Conservation (phyloP, 129 eudicot species). For the Kitagawia praeruptora region DNA sequence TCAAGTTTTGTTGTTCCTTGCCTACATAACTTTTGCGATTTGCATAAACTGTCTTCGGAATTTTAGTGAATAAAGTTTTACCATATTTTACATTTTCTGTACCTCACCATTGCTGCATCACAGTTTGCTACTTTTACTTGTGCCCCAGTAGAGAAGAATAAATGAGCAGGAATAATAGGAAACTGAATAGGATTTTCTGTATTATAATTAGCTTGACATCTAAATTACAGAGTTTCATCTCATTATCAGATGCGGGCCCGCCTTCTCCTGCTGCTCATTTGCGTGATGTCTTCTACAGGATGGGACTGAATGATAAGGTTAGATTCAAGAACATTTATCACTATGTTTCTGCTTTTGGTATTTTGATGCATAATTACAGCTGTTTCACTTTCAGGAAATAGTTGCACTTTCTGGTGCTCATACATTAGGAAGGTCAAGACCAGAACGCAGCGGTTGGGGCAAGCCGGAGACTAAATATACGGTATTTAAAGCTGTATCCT, state of each 20-base stretch:
- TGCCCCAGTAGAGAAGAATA: not conserved
- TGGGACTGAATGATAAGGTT: slow-evolving; percentile 96
- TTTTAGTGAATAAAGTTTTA: not conserved
- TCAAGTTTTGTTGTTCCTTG: no score
- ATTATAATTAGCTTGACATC: not conserved
- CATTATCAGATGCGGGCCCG: slow-evolving; percentile 85
- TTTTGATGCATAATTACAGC: slow-evolving; percentile 7
- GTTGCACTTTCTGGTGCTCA: slow-evolving; percentile 99
- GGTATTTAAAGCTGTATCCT: slow-evolving; percentile 30
- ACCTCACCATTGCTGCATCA: not conserved
- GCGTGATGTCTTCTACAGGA: slow-evolving; percentile 90
- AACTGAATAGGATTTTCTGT: not conserved
- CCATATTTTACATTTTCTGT: not conserved
- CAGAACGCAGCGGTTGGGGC: slow-evolving; percentile 99
- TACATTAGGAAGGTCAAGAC: slow-evolving; percentile 94
- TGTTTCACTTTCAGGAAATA: slow-evolving; percentile 49
- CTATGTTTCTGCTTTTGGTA: slow-evolving; percentile 4
- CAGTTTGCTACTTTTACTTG: not conserved
- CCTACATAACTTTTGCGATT: not conserved
- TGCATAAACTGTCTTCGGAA: not conserved
- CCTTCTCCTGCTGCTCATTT: slow-evolving; percentile 93
- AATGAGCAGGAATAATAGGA: not conserved
- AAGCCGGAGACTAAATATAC: slow-evolving; percentile 96
- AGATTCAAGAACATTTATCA: not conserved
- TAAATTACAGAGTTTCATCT: slow-evolving; percentile 4